These are phyloP conservation scores for Zoysia japonica DNA, from an alignment of 176 grass and related monocot species.

Conservation along the genomic window DNA sequence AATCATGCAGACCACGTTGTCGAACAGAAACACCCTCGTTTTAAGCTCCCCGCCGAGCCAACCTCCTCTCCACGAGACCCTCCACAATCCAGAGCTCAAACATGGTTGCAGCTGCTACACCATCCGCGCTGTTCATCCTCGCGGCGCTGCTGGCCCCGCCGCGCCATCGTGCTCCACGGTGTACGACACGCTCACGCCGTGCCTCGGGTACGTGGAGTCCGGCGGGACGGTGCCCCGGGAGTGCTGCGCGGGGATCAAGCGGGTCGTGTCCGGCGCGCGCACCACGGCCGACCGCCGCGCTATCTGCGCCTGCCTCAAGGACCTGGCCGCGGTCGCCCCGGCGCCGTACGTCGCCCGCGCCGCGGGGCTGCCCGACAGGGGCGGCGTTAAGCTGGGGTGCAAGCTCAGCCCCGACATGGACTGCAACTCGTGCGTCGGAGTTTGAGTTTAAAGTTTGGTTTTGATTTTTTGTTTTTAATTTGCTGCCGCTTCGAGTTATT, in stretches of 20 bases:
- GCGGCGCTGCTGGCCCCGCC: neutral
- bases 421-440: conserved; percentile 43
- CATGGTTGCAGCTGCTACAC: neutral
- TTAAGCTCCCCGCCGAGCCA: neutral
- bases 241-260: conserved; percentile 55
- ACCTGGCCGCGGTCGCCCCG: conserved; percentile 31
- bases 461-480: neutral
- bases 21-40: neutral
- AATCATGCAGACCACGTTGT: neutral
- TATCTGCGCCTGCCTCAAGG: conserved; percentile 59
- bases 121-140: conserved; percentile 16
- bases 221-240: conserved; percentile 39
- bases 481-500: neutral
- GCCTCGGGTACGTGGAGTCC: conserved; percentile 52
- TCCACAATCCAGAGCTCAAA: neutral
- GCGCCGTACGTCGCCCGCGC: conserved; percentile 41
- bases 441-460: neutral
- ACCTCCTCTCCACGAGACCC: neutral
- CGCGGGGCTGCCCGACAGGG: conserved; percentile 44
- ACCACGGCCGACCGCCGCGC: conserved; percentile 43
- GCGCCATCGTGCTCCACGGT: conserved; percentile 48
- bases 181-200: conserved; percentile 59
- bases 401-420: conserved; percentile 54
- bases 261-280: conserved; percentile 32
- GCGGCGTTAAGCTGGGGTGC: conserved; percentile 45